These are phyloP conservation scores for Botryobasidium botryosum DNA, from an alignment of 768 basidiomycete species.

Conservation along the genomic window DNA sequence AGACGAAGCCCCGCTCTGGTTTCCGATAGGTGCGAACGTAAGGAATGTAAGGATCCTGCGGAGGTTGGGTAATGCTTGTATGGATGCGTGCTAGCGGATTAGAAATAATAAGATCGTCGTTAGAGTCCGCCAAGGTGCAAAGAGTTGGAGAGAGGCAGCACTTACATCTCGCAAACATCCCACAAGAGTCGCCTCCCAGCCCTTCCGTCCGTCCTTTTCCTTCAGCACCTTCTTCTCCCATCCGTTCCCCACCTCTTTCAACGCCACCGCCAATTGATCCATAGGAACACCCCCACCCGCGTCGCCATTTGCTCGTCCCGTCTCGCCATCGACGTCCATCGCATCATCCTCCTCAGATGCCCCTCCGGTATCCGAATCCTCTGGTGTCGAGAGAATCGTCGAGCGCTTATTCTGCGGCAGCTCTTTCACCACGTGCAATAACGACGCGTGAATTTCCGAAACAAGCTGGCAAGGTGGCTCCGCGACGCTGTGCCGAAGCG, in stretches of 20 bases:
- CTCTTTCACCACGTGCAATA: constrained; percentile 82
- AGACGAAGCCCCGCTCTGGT: constrained; percentile 29
- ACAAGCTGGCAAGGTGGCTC: constrained; percentile 65
- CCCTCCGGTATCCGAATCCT: constrained; percentile 10
- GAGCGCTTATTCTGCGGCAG: constrained; percentile 60
- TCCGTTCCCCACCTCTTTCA: constrained; percentile 70
- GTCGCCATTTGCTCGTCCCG: constrained; percentile 20
- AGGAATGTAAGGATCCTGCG: constrained; percentile 54
- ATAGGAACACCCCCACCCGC: constrained; percentile 27
- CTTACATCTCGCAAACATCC: constrained; percentile 82
- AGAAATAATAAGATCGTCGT: not conserved
- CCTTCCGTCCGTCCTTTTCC: constrained; percentile 53
- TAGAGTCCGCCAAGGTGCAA: not conserved
- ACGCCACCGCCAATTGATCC: constrained; percentile 44
- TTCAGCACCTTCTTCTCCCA: constrained; percentile 70
- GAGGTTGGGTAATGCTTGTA: constrained; percentile 52
- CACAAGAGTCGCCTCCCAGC: constrained; percentile 85
- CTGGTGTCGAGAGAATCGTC: constrained; percentile 48
- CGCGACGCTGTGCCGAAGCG: constrained; percentile 53
- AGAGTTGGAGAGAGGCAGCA: no score
- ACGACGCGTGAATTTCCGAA: constrained; percentile 72
- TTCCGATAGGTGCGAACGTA: constrained; percentile 43
- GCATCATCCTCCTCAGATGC: constrained; percentile 19
- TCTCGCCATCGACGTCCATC: constrained; percentile 22
- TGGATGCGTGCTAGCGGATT: constrained; percentile 46